Conservation (phyloP, 208 protist genomes). For the Wallacemonas sp. region DNA sequence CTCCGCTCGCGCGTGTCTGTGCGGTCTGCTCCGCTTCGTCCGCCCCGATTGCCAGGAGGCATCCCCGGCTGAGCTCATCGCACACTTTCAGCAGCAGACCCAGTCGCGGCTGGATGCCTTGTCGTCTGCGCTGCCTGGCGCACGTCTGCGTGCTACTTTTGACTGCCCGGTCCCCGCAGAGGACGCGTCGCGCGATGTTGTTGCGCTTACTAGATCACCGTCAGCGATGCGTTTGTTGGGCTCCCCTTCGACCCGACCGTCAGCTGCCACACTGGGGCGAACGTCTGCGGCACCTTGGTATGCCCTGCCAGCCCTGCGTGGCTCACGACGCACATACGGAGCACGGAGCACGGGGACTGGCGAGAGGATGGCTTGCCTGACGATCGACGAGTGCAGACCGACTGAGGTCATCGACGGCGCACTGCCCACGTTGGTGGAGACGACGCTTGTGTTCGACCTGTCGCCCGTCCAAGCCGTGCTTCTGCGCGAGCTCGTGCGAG, state of each 20-base stretch:
- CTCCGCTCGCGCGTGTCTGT: not conserved
- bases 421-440: conserved; percentile 19
- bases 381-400: not conserved
- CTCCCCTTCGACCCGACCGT: no score
- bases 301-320: not conserved
- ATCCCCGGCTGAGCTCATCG: not conserved
- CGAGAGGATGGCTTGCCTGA: not conserved
- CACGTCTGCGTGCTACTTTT: no score
- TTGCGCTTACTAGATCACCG: no score
- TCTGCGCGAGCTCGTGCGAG: conserved; percentile 18
- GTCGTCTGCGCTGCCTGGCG: not conserved
- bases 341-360: no score
- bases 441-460: conserved; percentile 18
- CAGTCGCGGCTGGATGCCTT: not conserved
- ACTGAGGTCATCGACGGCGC: not conserved
- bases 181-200: no score
- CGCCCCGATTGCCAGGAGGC: not conserved
- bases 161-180: no score
- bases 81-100: no score
- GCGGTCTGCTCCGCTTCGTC: conserved; percentile 10
- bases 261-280: not conserved
- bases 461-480: conserved; percentile 9
- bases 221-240: no score
- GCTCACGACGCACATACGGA: not conserved
- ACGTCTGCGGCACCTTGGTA: not conserved